Percentiles rank a stretch among this genome's conserved stretches.
phyloP scores from a whole-genome alignment of 306 rosid genomes.

The Fagus crenata region DNA sequence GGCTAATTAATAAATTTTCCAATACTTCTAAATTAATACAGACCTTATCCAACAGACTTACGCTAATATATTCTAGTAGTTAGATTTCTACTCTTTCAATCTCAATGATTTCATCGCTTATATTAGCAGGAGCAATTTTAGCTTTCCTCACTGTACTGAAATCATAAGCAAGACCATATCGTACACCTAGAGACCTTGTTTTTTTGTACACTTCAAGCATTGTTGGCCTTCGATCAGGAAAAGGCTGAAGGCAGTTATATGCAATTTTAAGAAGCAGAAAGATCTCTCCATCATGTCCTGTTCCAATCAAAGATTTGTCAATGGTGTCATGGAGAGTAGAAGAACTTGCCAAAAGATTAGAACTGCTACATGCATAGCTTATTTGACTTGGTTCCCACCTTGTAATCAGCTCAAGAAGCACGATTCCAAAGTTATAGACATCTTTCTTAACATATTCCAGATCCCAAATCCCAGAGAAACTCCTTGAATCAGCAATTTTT shows the following conservation, averaged over 20 bases:
- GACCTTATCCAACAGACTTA: too few relatives aligned
- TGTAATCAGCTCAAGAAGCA: constrained; percentile 38
- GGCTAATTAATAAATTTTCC: too few relatives aligned
- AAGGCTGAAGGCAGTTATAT: constrained; percentile 25
- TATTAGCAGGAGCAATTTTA: too few relatives aligned
- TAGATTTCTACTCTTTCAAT: too few relatives aligned
- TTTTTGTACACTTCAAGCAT: constrained; percentile 41
- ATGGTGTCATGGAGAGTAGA: constrained; percentile 14
- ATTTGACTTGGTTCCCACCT: constrained; percentile 17
- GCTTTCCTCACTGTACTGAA: too few relatives aligned
- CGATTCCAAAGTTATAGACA: constrained; percentile 39
- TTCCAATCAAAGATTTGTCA: constrained; percentile 17
- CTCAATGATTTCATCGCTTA: too few relatives aligned
- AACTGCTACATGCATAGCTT: background rate
- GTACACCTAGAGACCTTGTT: constrained; percentile 8
- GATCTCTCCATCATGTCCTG: constrained; percentile 31
- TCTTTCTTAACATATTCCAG: constrained; percentile 32
- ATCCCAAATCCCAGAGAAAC: constrained; percentile 5
- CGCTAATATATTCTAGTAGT: too few relatives aligned
- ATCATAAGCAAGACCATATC: background rate
- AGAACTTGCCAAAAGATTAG: background rate
- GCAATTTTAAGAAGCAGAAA: constrained; percentile 31
- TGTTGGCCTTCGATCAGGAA: constrained; percentile 35
- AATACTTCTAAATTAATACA: too few relatives aligned
- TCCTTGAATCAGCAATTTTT: background rate